Evolutionary conservation across 306 rosid genomes (phyloP), one percentile per base, ranked within the genome.

Genomic region (Citrullus amarus): DNA sequence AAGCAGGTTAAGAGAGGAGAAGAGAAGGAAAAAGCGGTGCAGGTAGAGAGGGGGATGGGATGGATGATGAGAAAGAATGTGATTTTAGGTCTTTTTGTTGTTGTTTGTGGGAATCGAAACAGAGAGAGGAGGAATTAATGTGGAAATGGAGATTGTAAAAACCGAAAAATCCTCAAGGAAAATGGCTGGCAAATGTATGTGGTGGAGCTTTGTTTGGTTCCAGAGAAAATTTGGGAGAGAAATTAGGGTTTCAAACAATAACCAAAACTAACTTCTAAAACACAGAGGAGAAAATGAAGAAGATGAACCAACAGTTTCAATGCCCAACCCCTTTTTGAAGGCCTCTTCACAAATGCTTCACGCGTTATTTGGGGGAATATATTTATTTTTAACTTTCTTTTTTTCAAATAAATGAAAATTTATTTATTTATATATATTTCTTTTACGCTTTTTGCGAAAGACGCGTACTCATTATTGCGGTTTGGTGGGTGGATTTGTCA

Each of bases 101-200:
- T 32, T 32, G 36, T 32, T 32, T 32, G 36, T 44, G 55, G 16
- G 22, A 61, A 61, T 6, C 2, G 89, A 89, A 14, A 80, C 77
- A 39, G 86, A 78, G 20, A 88, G 86, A 78, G 62, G 80, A 89
- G 83, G 88, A 81, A 73, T 73, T 30, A 51, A 50, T 73, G 77
- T 8, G 88, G 71, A 67, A 65, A n/a, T 83, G 75, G 81, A 90
- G 80, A 73, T 83, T 85, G 88, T 86, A 87, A 78, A 82, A 82
- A 83, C 8, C 82, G 90, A 85, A 87, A 86, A 81, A 87, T 86
- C 66, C 82, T 82, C 7, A 61, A 48, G 53, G 61, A 85, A 78
- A 83, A 90, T 82, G 43, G 90, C 75, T 88, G 92, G 93, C 91
- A 84, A 20, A 48, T 48, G 59, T 73, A 30, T 74, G 78, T 36